These are phyloP conservation scores for Volutella citrinella DNA, from an alignment of 2,329 filamentous ascomycete genomes.

Conservation along the genomic window DNA sequence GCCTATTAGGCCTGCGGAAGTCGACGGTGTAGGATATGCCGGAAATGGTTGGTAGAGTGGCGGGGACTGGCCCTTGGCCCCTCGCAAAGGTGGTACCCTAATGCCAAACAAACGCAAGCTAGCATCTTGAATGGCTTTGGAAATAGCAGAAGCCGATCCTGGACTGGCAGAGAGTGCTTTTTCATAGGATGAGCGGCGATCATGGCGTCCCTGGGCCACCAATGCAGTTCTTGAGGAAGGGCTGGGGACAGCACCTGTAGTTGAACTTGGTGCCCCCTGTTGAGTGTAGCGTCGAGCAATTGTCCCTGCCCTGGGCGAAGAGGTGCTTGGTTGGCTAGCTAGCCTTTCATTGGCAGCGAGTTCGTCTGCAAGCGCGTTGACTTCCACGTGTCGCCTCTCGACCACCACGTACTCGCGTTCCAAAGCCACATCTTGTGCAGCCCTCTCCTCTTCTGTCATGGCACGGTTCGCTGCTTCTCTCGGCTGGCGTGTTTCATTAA, in stretches of 20 bases:
- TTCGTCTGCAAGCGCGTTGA: slow-evolving; percentile 96
- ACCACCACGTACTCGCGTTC: slow-evolving; percentile 95
- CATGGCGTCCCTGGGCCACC: slow-evolving; percentile 69
- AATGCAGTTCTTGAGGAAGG: slow-evolving; percentile 71
- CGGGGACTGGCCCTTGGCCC: slow-evolving; percentile 66
- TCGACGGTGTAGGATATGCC: slow-evolving; percentile 70
- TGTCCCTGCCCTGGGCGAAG: slow-evolving; percentile 55
- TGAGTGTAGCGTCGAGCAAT: slow-evolving; percentile 76
- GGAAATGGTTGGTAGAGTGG: slow-evolving; percentile 82
- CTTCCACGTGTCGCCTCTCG: slow-evolving; percentile 91
- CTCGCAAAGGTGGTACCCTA: slow-evolving; percentile 63
- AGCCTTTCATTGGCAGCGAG: slow-evolving; percentile 77
- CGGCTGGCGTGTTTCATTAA: slow-evolving; percentile 30
- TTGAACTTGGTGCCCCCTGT: slow-evolving; percentile 67
- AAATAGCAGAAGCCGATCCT: slow-evolving; percentile 78
- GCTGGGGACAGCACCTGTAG: slow-evolving; percentile 65
- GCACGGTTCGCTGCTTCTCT: slow-evolving; percentile 25
- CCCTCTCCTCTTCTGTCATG: slow-evolving; percentile 63
- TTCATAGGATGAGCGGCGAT: slow-evolving; percentile 78
- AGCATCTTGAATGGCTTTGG: slow-evolving; percentile 92
- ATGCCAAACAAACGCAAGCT: slow-evolving; percentile 73
- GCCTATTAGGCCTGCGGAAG: slow-evolving; percentile 61
- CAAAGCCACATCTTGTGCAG: slow-evolving; percentile 82
- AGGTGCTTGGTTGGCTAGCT: slow-evolving; percentile 39
- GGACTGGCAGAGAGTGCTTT: slow-evolving; percentile 66